These are phyloP conservation scores for Crithidia mellificae DNA, from an alignment of 208 protist species.

Conservation along the genomic window DNA sequence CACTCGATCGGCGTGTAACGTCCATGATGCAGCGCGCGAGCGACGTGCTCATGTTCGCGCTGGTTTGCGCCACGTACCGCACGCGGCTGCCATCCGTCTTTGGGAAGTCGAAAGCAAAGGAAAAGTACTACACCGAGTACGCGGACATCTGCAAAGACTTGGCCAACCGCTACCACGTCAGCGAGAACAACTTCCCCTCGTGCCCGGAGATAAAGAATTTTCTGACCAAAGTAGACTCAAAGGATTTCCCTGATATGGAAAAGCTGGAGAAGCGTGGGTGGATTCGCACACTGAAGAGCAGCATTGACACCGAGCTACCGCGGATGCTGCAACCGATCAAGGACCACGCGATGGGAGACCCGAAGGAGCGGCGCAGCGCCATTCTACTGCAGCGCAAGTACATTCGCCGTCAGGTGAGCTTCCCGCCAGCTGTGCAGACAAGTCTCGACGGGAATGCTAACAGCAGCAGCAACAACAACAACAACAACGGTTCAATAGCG, in stretches of 20 bases:
- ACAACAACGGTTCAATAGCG: too few species aligned
- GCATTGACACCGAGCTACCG: conserved; percentile 70
- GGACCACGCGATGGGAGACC: conserved; percentile 49
- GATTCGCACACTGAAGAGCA: conserved; percentile 48
- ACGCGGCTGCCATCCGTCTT: conserved; percentile 77
- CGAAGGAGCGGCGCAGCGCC: conserved; percentile 36
- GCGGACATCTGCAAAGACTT: conserved; percentile 50
- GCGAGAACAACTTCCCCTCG: conserved; percentile 52
- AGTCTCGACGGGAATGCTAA: neutral
- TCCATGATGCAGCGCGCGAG: conserved; percentile 79
- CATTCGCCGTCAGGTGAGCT: neutral
- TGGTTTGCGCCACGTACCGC: conserved; percentile 68
- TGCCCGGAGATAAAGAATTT: conserved; percentile 40
- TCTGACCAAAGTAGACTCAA: conserved; percentile 39
- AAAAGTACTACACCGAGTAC: conserved; percentile 60
- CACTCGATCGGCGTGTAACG: conserved; percentile 91
- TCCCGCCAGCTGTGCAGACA: neutral
- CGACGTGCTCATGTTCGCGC: conserved; percentile 82
- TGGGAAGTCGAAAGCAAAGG: conserved; percentile 80
- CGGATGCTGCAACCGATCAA: conserved; percentile 75
- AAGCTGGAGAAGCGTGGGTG: conserved; percentile 61
- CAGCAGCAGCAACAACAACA: conserved; percentile 8
- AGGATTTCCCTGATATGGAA: conserved; percentile 57
- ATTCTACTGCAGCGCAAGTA: conserved; percentile 27
- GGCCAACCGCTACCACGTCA: conserved; percentile 54